Conservation (phyloP, 1,284 basidiomycete species). For the Rhodotorula sp. region DNA sequence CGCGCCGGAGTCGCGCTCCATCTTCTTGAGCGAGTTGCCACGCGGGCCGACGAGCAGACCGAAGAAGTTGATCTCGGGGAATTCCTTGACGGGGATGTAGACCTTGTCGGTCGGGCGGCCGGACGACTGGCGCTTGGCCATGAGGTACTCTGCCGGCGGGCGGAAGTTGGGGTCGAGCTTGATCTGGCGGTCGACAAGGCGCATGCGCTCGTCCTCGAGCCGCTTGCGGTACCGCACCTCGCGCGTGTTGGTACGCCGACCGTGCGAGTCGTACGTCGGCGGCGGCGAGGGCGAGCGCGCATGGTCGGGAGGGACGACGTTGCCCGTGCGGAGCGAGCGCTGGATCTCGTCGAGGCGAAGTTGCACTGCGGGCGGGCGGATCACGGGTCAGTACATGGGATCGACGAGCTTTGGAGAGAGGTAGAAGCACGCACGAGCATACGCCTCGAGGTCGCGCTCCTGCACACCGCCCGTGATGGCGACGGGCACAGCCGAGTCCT, state of each 20-base stretch:
- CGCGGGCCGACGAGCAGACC: slow-evolving; percentile 96
- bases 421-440: slow-evolving; percentile 50
- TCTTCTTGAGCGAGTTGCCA: slow-evolving; percentile 98
- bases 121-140: slow-evolving; percentile 77
- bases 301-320: slow-evolving; percentile 87
- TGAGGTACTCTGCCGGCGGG: slow-evolving; percentile 89
- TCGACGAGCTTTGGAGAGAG: not conserved
- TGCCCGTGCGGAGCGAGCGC: slow-evolving; percentile 86
- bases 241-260: slow-evolving; percentile 95
- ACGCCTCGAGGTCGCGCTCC: slow-evolving; percentile 89
- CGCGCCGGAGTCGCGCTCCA: slow-evolving; percentile 96
- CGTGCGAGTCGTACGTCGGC: slow-evolving; percentile 94
- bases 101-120: slow-evolving; percentile 94
- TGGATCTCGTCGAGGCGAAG: slow-evolving; percentile 96
- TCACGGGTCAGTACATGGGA: not conserved
- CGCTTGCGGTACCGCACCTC: slow-evolving; percentile 98
- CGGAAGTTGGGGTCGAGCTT: slow-evolving; percentile 97
- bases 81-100: slow-evolving; percentile 98
- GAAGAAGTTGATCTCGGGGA: slow-evolving; percentile 99
- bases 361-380: slow-evolving; percentile 59
- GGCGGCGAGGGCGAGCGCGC: slow-evolving; percentile 89
- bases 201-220: slow-evolving; percentile 87
- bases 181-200: slow-evolving; percentile 91
- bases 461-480: slow-evolving; percentile 89
- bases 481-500: slow-evolving; percentile 85